phyloP scores from a whole-genome alignment of 2,329 filamentous ascomycete genomes.

The Epichloe scottii region DNA sequence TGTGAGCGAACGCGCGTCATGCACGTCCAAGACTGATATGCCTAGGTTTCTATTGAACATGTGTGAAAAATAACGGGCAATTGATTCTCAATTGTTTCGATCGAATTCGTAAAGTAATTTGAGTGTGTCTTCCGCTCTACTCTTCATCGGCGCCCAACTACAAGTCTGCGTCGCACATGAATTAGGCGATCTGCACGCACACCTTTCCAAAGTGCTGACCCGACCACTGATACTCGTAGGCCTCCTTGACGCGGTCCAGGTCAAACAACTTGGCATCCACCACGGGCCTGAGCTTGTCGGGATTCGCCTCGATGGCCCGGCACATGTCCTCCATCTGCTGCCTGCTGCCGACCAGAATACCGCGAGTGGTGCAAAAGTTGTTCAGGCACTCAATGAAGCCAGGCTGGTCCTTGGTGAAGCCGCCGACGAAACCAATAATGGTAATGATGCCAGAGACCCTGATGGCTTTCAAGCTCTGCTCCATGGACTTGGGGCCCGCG shows the following conservation, averaged over 20 bases:
- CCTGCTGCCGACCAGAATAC: slow-evolving; percentile 33
- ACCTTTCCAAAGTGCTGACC: slow-evolving; percentile 29
- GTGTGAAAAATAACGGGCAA: too few species aligned
- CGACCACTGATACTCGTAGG: slow-evolving; percentile 27
- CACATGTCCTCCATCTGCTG: slow-evolving; percentile 40
- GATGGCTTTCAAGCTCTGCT: slow-evolving; percentile 32
- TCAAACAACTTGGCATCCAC: slow-evolving; percentile 33
- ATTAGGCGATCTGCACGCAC: slow-evolving; percentile 17
- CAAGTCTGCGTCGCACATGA: too few species aligned
- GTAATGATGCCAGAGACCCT: slow-evolving; percentile 33
- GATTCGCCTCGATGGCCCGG: slow-evolving; percentile 33
- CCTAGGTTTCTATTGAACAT: too few species aligned
- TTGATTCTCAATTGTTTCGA: too few species aligned
- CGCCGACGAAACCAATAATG: slow-evolving; percentile 26
- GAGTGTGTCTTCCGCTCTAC: too few species aligned
- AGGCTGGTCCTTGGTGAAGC: slow-evolving; percentile 14
- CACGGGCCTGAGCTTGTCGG: slow-evolving; percentile 30
- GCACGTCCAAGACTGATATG: too few species aligned
- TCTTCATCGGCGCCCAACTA: too few species aligned
- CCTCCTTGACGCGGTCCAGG: slow-evolving; percentile 32
- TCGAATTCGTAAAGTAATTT: too few species aligned
- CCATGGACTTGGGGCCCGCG: slow-evolving; percentile 30
- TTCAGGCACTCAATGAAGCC: slow-evolving; percentile 22
- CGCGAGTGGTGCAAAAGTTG: slow-evolving; percentile 28
- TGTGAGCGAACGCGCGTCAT: too few species aligned